Evolutionary conservation across 129 eudicot genomes (phyloP).

Genomic region (Apium graveolens): DNA sequence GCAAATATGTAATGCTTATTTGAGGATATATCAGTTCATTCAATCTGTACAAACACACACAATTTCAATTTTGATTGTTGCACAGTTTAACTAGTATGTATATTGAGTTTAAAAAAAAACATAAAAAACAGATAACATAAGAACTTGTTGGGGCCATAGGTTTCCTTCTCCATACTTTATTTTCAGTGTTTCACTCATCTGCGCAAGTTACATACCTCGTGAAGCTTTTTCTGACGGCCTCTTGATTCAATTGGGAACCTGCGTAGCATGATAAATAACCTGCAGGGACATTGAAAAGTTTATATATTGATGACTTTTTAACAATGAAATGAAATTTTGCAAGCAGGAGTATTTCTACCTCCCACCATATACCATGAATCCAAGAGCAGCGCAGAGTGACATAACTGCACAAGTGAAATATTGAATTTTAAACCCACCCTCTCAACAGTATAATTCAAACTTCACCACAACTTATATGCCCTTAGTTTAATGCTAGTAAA

Average conservation of each 20-base stretch:
- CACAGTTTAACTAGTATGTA: neutral
- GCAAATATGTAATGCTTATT: neutral
- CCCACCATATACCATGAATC: slow-evolving; percentile 70
- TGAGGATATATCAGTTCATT: neutral
- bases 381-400: slow-evolving; percentile 66
- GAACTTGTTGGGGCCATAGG: neutral
- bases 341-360: slow-evolving; percentile 30
- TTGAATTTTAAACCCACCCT: neutral
- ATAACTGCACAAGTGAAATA: slow-evolving; percentile 41
- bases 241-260: slow-evolving; percentile 76
- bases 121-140: neutral
- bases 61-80: neutral
- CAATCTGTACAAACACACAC: neutral
- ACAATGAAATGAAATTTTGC: neutral
- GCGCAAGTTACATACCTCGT: slow-evolving; percentile 37
- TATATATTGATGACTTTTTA: neutral
- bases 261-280: slow-evolving; percentile 59
- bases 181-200: neutral
- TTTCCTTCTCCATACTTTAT: neutral
- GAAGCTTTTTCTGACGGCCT: slow-evolving; percentile 65
- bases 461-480: neutral
- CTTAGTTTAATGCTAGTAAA: neutral
- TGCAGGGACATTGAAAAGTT: slow-evolving; percentile 10
- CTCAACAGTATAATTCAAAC: slow-evolving; percentile 2
- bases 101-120: neutral